Evolutionary conservation across 177 flowering plant species (phyloP).

Genomic region (Vitis hybrid): DNA sequence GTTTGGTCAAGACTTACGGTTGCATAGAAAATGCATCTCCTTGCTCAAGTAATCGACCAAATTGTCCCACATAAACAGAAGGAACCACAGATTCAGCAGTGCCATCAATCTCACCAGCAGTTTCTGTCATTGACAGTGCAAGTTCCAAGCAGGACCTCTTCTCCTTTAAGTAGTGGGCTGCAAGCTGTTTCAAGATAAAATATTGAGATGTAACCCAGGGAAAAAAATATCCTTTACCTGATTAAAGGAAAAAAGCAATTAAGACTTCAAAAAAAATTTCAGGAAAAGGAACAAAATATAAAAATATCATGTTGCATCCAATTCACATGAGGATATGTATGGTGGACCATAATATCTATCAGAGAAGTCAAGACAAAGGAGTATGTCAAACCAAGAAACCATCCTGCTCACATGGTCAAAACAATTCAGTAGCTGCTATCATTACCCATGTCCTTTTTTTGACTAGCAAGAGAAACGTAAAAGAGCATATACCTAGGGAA

Average conservation of each 20-base stretch:
- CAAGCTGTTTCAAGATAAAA: conserved; percentile 53
- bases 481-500: no score
- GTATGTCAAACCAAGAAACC: no score
- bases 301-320: background rate
- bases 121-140: conserved; percentile 61
- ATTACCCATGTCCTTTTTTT: no score
- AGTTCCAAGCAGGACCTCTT: conserved; percentile 69
- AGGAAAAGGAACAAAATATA: background rate
- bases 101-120: conserved; percentile 40
- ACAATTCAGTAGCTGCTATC: no score
- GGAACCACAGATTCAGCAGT: conserved; percentile 74
- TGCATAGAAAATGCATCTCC: conserved; percentile 53
- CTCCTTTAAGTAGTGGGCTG: conserved; percentile 83
- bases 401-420: no score
- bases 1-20: conserved; percentile 48
- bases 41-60: conserved; percentile 70
- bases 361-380: no score
- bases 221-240: background rate
- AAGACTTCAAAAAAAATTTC: background rate
- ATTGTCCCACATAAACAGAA: conserved; percentile 83
- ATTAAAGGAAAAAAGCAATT: background rate
- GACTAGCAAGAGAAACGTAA: no score
- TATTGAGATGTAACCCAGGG: background rate
- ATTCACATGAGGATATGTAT: no score
- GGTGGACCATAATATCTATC: no score